Evolutionary conservation across 2,329 filamentous ascomycete genomes (phyloP).

Genomic region (Ambrosiella cleistominuta): DNA sequence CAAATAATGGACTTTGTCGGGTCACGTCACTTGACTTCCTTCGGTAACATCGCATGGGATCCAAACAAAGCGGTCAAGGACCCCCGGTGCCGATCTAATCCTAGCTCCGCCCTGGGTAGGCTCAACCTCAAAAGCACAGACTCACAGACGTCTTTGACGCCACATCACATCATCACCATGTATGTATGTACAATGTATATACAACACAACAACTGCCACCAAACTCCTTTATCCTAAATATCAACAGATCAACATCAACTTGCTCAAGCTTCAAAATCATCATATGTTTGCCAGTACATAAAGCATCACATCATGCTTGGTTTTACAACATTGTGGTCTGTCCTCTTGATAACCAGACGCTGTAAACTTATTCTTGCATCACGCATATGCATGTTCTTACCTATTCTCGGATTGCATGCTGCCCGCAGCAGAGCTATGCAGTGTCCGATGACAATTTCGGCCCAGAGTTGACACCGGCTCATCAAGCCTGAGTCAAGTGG

Average conservation of each 20-base stretch:
- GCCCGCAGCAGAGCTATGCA: not conserved
- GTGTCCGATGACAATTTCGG: no score
- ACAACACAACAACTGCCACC: no score
- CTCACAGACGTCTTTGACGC: not conserved
- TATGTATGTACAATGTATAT: no score
- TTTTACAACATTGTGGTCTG: not conserved
- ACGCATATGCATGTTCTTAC: not conserved
- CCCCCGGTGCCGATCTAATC: not conserved
- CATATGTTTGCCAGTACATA: no score
- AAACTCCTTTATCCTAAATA: no score
- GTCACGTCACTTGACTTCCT: not conserved
- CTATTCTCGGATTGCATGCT: not conserved
- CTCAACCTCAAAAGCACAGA: not conserved
- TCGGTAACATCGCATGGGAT: not conserved
- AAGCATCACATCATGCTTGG: not conserved
- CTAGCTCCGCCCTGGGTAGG: not conserved
- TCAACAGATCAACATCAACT: no score
- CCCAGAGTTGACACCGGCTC: not conserved
- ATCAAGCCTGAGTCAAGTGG: not conserved
- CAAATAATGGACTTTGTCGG: no score
- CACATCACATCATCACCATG: no score
- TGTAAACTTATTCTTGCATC: not conserved
- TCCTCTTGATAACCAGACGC: not conserved
- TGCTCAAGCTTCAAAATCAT: no score
- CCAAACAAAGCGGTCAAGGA: not conserved